Percentiles rank a stretch among this genome's conserved stretches.
Conservation (phyloP, 495 filamentous ascomycete species). For the Hyaloscypha finlandica region DNA sequence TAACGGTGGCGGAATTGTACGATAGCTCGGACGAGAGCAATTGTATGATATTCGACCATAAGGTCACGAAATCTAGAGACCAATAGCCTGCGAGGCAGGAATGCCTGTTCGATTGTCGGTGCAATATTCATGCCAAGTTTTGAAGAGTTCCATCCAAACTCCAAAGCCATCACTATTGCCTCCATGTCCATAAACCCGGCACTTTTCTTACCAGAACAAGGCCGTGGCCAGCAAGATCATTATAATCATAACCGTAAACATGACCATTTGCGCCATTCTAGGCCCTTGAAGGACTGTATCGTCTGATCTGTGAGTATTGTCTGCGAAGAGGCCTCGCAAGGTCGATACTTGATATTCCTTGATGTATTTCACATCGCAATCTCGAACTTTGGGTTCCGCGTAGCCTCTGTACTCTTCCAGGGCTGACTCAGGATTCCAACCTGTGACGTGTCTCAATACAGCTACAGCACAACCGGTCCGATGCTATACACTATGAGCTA, state of each 20-base stretch:
- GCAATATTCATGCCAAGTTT: neutral
- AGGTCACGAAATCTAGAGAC: neutral
- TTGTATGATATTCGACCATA: neutral
- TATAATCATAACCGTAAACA: conserved; percentile 11
- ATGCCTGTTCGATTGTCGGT: neutral
- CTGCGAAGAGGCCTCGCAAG: conserved; percentile 21
- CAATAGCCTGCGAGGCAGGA: neutral
- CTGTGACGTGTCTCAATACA: conserved; percentile 64
- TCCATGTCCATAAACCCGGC: neutral
- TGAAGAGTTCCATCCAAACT: neutral
- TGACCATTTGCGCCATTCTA: conserved; percentile 16
- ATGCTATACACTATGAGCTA: conserved; percentile 53
- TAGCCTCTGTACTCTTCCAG: conserved; percentile 68
- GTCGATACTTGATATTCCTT: conserved; percentile 28
- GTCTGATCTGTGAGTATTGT: neutral
- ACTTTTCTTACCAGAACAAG: conserved; percentile 6
- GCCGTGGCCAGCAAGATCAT: neutral
- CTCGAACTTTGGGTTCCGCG: conserved; percentile 63
- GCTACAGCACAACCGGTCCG: conserved; percentile 82
- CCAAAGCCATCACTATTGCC: conserved; percentile 6
- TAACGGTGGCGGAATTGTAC: neutral
- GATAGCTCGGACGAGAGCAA: conserved; percentile 31
- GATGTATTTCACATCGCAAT: conserved; percentile 54
- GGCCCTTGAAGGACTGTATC: neutral
- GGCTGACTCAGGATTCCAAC: conserved; percentile 57